Evolutionary conservation across 176 grass and related monocot genomes (phyloP).

Genomic region (Pontederia paniculata): DNA sequence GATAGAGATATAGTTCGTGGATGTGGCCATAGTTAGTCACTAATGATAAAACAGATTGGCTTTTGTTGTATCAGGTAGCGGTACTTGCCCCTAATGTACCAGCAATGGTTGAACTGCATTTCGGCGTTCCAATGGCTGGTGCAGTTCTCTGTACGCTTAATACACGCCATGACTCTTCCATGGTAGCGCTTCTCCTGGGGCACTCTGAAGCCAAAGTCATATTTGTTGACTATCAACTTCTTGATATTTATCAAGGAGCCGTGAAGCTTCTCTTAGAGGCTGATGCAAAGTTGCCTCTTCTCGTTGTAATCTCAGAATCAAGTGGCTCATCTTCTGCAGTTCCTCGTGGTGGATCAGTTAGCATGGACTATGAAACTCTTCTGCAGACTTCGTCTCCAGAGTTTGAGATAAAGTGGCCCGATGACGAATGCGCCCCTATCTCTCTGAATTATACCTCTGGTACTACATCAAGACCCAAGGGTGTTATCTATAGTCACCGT

Average conservation of each 20-base stretch:
- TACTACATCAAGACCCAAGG: constrained; percentile 69
- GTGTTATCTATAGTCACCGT: constrained; percentile 66
- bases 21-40: background rate
- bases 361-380: constrained; percentile 54
- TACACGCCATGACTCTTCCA: constrained; percentile 54
- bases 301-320: constrained; percentile 40
- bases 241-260: constrained; percentile 29
- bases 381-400: constrained; percentile 13
- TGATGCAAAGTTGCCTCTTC: constrained; percentile 18
- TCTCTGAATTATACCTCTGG: constrained; percentile 81
- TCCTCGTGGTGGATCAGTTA: background rate
- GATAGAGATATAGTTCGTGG: too few species aligned
- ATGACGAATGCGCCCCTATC: constrained; percentile 60
- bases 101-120: constrained; percentile 70
- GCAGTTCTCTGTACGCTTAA: constrained; percentile 74
- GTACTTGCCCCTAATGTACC: constrained; percentile 70
- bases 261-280: constrained; percentile 34
- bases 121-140: constrained; percentile 62
- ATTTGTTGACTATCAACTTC: constrained; percentile 49
- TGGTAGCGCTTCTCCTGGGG: constrained; percentile 43
- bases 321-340: background rate
- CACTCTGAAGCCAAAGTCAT: constrained; percentile 70
- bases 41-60: background rate
- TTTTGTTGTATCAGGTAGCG: constrained; percentile 37
- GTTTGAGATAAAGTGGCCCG: constrained; percentile 39